phyloP scores from a whole-genome alignment of 169 alveolate species.

The Cryptosporidium baileyi region DNA sequence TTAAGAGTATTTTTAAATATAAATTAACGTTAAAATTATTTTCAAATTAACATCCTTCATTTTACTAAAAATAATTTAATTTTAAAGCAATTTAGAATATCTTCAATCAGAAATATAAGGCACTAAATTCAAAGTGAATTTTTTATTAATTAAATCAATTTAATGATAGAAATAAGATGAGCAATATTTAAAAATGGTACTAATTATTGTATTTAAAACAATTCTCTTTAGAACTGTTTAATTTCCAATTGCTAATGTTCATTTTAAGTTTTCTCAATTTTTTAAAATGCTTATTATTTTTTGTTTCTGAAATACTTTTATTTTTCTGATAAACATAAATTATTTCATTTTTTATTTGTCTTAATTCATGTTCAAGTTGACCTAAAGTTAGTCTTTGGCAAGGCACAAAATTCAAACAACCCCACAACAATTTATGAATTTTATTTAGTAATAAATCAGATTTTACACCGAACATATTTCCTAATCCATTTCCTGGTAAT shows the following conservation, averaged over 20 bases:
- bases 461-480: neutral
- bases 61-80: no score
- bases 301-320: neutral
- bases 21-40: no score
- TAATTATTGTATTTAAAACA: neutral
- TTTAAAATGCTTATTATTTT: neutral
- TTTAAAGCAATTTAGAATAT: no score
- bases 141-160: neutral
- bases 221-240: neutral
- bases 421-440: constrained; percentile 45
- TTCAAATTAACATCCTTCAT: no score
- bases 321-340: neutral
- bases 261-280: neutral
- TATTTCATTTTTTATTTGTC: neutral
- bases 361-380: constrained; percentile 53
- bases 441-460: neutral
- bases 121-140: no score
- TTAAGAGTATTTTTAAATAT: no score
- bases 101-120: no score
- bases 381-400: constrained; percentile 50
- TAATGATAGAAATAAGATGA: neutral
- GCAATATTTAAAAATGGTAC: neutral
- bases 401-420: constrained; percentile 41
- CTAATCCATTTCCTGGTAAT: neutral
- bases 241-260: neutral